Conservation (phyloP, 441 rosid genomes). For the Corymbia calophylla region DNA sequence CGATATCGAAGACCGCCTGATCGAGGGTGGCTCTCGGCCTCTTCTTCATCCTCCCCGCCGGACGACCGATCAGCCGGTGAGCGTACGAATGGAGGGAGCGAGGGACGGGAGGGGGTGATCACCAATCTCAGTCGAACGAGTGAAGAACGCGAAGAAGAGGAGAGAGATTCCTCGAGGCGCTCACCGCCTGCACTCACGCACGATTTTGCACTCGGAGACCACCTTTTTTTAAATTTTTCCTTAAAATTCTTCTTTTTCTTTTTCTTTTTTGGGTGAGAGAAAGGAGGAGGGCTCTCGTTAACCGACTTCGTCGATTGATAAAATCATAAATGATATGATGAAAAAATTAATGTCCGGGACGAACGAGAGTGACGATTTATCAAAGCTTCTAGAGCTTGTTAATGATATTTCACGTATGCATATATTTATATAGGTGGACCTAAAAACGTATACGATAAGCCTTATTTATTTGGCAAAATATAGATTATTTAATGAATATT, state of each 20-base stretch:
- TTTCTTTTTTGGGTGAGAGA: background rate
- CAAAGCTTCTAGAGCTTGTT: background rate
- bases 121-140: background rate
- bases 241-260: background rate
- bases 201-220: too few relatives aligned
- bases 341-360: background rate
- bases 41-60: background rate
- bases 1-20: conserved; percentile 50
- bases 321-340: too few relatives aligned
- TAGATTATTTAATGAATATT: too few relatives aligned
- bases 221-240: background rate
- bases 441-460: background rate
- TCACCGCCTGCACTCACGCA: too few relatives aligned
- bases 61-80: background rate
- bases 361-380: background rate
- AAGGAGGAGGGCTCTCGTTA: background rate
- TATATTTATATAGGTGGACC: too few relatives aligned
- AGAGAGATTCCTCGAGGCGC: background rate
- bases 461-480: background rate
- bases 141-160: background rate
- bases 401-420: too few relatives aligned
- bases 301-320: background rate
- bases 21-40: conserved; percentile 30
- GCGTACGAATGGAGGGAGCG: background rate
- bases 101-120: background rate